Evolutionary conservation across 1,139 yeast species (phyloP).

Genomic region (Wickerhamomyces sp.): DNA sequence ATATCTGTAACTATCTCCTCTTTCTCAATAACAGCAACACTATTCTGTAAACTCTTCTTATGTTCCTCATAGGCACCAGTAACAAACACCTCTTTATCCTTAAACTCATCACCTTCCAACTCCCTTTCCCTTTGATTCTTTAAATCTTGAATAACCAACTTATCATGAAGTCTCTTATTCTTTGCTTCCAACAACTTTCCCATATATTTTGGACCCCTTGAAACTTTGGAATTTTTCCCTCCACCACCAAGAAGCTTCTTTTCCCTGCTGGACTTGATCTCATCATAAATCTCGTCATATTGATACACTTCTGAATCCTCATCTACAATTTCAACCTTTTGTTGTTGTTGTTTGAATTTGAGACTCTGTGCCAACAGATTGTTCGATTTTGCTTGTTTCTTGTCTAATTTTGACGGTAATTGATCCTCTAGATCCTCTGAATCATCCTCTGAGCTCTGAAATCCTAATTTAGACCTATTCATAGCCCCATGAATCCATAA

Average conservation of each 20-base stretch:
- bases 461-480: conserved; percentile 14
- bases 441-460: conserved; percentile 6
- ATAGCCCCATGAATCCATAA: not conserved
- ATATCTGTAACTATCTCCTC: conserved; percentile 2
- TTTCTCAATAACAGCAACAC: not conserved
- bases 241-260: conserved; percentile 1
- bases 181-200: conserved; percentile 34
- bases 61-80: conserved; percentile 37
- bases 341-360: conserved; percentile 2
- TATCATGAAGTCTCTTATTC: conserved; percentile 35
- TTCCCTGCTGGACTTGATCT: conserved; percentile 4
- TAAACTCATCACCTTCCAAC: conserved; percentile 31
- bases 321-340: conserved; percentile 1
- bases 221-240: not conserved
- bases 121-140: conserved; percentile 28
- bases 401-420: not conserved
- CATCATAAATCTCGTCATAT: conserved; percentile 29
- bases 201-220: conserved; percentile 31
- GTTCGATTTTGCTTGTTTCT: conserved; percentile 2
- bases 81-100: conserved; percentile 39
- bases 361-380: conserved; percentile 3
- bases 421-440: conserved; percentile 4
- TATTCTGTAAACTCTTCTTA: conserved; percentile 20
- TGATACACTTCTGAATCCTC: conserved; percentile 9
- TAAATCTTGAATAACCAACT: conserved; percentile 29